Conservation (phyloP, 78 protist genomes). For the Dictyostelium capitatum region DNA sequence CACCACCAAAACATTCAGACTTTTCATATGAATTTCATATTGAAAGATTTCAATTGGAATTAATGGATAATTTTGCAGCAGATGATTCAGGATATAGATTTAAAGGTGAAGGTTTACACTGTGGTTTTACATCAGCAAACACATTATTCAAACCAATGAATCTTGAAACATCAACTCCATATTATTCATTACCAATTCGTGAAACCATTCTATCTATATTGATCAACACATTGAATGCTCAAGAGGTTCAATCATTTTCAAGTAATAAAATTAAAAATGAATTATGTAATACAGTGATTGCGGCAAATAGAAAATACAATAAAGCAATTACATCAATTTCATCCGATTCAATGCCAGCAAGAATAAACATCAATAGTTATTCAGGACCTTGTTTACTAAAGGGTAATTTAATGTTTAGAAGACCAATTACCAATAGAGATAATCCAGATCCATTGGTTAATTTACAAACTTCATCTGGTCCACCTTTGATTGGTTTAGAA, state of each 20-base stretch:
- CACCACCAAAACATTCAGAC: conserved; percentile 35
- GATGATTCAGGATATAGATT: conserved; percentile 50
- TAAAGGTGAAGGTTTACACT: conserved; percentile 68
- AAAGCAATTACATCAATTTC: conserved; percentile 58
- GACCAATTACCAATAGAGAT: conserved; percentile 38
- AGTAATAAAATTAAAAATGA: neutral
- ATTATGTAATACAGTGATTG: conserved; percentile 1
- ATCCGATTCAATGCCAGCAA: conserved; percentile 48
- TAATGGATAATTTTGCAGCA: conserved; percentile 43
- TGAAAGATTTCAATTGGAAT: conserved; percentile 41
- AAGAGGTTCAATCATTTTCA: conserved; percentile 29
- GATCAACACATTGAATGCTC: conserved; percentile 6
- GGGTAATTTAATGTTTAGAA: conserved; percentile 69
- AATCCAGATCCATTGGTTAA: conserved; percentile 24
- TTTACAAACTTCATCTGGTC: conserved; percentile 45
- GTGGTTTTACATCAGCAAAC: conserved; percentile 68
- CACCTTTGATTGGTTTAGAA: conserved; percentile 69
- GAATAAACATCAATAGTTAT: conserved; percentile 56
- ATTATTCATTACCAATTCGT: conserved; percentile 51
- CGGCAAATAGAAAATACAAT: conserved; percentile 19
- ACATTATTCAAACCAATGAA: conserved; percentile 47
- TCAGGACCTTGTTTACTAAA: conserved; percentile 57
- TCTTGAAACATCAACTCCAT: neutral
- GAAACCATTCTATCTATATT: conserved; percentile 57
- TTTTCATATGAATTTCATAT: conserved; percentile 71